Evolutionary conservation across 2,329 filamentous ascomycete species (phyloP).

Genomic region (Fusarium pseudocircinatum): DNA sequence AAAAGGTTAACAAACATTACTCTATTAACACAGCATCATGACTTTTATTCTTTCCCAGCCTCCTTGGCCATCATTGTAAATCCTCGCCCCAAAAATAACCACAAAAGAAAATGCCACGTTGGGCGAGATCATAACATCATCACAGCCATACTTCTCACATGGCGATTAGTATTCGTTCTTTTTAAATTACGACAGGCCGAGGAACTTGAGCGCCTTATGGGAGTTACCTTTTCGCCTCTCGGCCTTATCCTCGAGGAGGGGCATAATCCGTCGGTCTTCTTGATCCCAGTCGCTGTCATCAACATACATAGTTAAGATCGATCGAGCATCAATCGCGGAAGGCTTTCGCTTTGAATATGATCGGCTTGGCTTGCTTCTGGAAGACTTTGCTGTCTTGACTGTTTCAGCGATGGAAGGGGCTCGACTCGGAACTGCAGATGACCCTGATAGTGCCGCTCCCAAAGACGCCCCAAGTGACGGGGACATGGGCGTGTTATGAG

Average conservation of each 20-base stretch:
- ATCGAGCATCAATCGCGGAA: slow-evolving; percentile 42
- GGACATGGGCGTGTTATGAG: slow-evolving; percentile 37
- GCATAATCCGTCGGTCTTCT: slow-evolving; percentile 64
- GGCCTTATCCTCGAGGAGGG: slow-evolving; percentile 54
- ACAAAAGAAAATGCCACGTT: slow-evolving; percentile 25
- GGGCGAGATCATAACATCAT: slow-evolving; percentile 39
- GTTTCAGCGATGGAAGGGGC: slow-evolving; percentile 50
- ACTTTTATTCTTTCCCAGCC: slow-evolving; percentile 5
- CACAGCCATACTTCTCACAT: not conserved
- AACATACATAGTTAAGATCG: slow-evolving; percentile 50
- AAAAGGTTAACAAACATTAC: slow-evolving; percentile 10
- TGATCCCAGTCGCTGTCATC: slow-evolving; percentile 56
- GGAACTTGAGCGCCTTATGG: slow-evolving; percentile 64
- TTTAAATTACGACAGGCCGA: slow-evolving; percentile 53
- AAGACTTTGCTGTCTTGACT: slow-evolving; percentile 42
- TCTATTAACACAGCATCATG: slow-evolving; percentile 1
- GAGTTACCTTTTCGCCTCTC: slow-evolving; percentile 53
- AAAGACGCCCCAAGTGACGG: slow-evolving; percentile 22
- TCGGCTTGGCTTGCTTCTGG: slow-evolving; percentile 44
- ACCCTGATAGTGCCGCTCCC: slow-evolving; percentile 12
- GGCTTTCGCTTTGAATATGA: slow-evolving; percentile 41
- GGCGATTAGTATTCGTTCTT: not conserved
- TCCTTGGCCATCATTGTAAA: slow-evolving; percentile 2
- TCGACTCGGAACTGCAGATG: slow-evolving; percentile 29
- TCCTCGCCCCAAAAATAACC: slow-evolving; percentile 1